These are phyloP conservation scores for Phalaenopsis hybrid DNA, from an alignment of 116 monocot genomes.

Conservation along the genomic window DNA sequence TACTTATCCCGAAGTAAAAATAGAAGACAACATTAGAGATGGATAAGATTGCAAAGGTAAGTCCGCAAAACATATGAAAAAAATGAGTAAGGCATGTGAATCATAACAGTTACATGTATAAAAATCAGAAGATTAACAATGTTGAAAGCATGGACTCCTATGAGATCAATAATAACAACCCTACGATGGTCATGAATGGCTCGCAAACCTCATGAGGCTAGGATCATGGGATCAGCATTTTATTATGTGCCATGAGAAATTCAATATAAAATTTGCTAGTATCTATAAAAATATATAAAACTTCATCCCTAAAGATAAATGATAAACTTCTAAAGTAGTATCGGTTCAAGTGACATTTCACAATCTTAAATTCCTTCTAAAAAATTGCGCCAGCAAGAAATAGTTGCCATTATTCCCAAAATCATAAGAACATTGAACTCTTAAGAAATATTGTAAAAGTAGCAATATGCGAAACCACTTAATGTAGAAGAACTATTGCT, in stretches of 20 bases:
- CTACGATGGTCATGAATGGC: background rate
- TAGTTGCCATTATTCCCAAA: background rate
- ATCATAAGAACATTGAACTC: background rate
- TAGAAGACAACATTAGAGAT: no score
- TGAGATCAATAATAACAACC: no score
- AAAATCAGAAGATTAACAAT: no score
- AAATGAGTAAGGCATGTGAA: no score
- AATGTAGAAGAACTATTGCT: background rate
- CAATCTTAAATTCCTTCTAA: no score
- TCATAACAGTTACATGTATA: no score
- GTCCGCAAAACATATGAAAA: no score
- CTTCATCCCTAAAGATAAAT: background rate
- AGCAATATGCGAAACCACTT: background rate
- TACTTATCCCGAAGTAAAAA: no score
- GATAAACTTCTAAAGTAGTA: background rate
- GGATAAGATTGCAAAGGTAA: no score
- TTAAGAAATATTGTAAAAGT: background rate
- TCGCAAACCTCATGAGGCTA: background rate
- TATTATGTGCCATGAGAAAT: background rate
- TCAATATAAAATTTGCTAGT: no score
- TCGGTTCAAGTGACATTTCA: no score
- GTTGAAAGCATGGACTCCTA: no score
- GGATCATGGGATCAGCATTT: background rate
- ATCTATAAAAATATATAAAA: background rate
- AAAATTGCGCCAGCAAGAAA: background rate